A percentile compares a stretch with the other conserved stretches of the same genome.
These are phyloP conservation scores for Verticillium zaregamsianum DNA, from an alignment of 2,329 filamentous ascomycete genomes.

Conservation along the genomic window DNA sequence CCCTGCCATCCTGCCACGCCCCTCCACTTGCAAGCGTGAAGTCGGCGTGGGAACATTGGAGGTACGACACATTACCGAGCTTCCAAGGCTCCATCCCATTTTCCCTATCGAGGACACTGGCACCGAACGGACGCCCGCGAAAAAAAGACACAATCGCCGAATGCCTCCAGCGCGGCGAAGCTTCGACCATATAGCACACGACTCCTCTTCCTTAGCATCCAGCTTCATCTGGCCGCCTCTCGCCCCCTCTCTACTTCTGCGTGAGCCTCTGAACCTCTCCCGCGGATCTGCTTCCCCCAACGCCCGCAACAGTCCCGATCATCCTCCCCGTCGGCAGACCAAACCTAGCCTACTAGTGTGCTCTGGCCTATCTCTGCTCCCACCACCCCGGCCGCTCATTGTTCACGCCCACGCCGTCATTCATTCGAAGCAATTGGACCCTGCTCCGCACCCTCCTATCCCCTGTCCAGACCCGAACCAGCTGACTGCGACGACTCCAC, in stretches of 20 bases:
- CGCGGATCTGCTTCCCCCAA: background rate
- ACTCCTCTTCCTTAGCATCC: background rate
- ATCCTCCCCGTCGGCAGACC: background rate
- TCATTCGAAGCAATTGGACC: conserved; percentile 4
- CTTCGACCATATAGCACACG: background rate
- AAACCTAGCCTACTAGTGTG: background rate
- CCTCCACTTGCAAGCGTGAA: background rate
- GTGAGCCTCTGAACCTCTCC: background rate
- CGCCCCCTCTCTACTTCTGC: background rate
- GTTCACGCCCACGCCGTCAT: conserved; percentile 1
- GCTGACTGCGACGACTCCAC: conserved; percentile 5
- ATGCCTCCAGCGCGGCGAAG: background rate
- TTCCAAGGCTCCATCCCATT: background rate
- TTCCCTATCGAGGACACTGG: background rate
- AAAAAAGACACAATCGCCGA: background rate
- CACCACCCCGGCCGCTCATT: background rate
- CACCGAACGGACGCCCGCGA: background rate
- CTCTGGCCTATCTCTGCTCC: background rate
- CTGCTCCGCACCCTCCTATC: conserved; percentile 1
- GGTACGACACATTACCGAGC: background rate
- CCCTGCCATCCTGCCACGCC: background rate
- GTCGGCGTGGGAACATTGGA: background rate
- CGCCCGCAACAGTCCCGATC: background rate
- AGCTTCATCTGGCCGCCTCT: background rate
- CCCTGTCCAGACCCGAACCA: conserved; percentile 2